Evolutionary conservation across 2,329 filamentous ascomycete genomes (phyloP), one percentile per base, ranked within the genome.

Genomic region (Hypoxylon sp.): DNA sequence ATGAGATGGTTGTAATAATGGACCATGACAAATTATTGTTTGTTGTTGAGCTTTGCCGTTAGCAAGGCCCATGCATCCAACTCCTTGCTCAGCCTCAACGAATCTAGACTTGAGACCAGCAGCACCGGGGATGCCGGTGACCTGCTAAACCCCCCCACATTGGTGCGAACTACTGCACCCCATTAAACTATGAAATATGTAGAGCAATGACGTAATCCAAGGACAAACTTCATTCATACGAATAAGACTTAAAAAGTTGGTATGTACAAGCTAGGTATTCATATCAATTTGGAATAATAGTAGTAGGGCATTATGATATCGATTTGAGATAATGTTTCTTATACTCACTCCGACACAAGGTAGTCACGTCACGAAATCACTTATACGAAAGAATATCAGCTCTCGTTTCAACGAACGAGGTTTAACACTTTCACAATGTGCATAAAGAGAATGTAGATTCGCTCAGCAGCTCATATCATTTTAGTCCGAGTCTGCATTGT

Each of bases 391-490:
- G 13, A 52, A 14, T 52, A 38, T 6, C 19, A 28, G 10, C 5
- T 41, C 32, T 41, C 19, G 36, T n/a, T 32, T 45, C n/a, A 46
- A 9, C 14, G 1, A 30, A 14, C 30, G 28, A 30, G 28, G 9
- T 36, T 45, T 38, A 48, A 36, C 25, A 38, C 30, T 10, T n/a
- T 4, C 30, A 41, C 23, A 56, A 25, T 19, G 21, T 49, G 19
- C 51, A 17, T 45, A 34, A 50, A 49, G 23, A 38, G 28, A 50
- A 58, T 63, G 46, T 63, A 30, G 36, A 61, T 63, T 55, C 25
- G 32, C 60, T 63, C 30, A 46, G 53, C 60, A 49, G 38, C 60
- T 57, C 36, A 51, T 43, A 25, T 13, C 56, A 53, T 43, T 30
- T 36, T 28, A 51, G 36, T 60, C 56, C 48, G 45, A 60, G 46